Percentiles rank a stretch among this genome's conserved stretches.
phyloP scores from a whole-genome alignment of 768 basidiomycete genomes.

The Asterophora lycoperdoides region DNA sequence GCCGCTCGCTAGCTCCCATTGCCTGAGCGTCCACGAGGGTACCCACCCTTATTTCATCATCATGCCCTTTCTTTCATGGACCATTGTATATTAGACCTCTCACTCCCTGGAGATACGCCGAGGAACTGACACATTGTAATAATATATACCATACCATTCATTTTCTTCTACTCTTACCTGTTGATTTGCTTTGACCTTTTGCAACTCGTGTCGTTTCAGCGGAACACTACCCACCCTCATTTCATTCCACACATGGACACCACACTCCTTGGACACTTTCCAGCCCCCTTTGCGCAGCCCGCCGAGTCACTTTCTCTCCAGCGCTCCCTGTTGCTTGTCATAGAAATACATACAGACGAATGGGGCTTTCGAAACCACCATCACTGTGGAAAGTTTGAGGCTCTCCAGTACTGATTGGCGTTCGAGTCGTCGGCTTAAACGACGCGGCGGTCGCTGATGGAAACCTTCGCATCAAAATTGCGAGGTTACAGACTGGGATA shows the following conservation, averaged over 20 bases:
- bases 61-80: not conserved
- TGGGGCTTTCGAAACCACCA: not conserved
- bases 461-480: not conserved
- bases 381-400: not conserved
- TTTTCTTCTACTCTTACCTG: not conserved
- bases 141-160: constrained; percentile 9
- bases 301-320: constrained; percentile 3
- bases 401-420: too few species aligned
- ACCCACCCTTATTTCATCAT: not conserved
- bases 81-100: constrained; percentile 11
- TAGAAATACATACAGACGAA: not conserved
- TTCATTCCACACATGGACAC: constrained; percentile 1
- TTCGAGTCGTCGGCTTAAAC: not conserved
- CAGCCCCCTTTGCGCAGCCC: not conserved
- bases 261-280: constrained; percentile 2
- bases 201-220: not conserved
- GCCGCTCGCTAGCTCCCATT: constrained; percentile 26
- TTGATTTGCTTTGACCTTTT: constrained; percentile 1
- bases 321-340: not conserved
- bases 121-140: constrained; percentile 20
- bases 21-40: constrained; percentile 15
- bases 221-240: constrained; percentile 1
- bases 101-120: constrained; percentile 5
- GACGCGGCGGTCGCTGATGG: not conserved
- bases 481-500: too few species aligned